Conservation (phyloP, 805 yeast genomes). For the Grigorovia jiainica region DNA sequence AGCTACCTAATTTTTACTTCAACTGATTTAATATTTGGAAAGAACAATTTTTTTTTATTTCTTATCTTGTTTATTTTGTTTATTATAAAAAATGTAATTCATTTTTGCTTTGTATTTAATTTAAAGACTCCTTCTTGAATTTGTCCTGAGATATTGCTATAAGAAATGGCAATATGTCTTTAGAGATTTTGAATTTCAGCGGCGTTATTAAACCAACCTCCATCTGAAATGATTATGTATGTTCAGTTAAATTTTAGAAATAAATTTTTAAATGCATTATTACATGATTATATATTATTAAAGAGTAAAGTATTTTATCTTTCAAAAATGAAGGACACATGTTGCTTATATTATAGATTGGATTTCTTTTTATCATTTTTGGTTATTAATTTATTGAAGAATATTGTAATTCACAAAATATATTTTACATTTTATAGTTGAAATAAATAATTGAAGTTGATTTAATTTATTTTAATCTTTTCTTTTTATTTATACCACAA, state of each 20-base stretch:
- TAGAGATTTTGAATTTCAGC: too few species aligned
- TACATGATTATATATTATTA: neutral
- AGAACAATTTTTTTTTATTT: neutral
- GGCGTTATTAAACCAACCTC: neutral
- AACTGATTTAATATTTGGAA: slow-evolving; percentile 38
- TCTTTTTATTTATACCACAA: slow-evolving; percentile 9
- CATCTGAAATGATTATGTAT: neutral
- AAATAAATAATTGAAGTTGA: too few species aligned
- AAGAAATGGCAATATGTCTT: too few species aligned
- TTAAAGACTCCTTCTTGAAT: too few species aligned
- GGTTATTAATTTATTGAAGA: neutral
- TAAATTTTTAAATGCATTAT: neutral
- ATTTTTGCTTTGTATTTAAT: too few species aligned
- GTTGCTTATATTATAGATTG: too few species aligned
- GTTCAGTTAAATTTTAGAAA: neutral
- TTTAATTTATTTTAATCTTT: neutral
- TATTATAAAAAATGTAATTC: neutral
- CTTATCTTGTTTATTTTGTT: neutral
- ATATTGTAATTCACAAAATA: neutral
- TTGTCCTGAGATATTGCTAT: too few species aligned
- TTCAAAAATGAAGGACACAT: too few species aligned
- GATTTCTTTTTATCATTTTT: too few species aligned
- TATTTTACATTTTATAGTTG: neutral
- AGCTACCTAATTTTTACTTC: slow-evolving; percentile 78
- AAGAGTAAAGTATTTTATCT: neutral